These are phyloP conservation scores for Tephrocybe sp. DNA, from an alignment of 768 basidiomycete genomes.

Conservation along the genomic window DNA sequence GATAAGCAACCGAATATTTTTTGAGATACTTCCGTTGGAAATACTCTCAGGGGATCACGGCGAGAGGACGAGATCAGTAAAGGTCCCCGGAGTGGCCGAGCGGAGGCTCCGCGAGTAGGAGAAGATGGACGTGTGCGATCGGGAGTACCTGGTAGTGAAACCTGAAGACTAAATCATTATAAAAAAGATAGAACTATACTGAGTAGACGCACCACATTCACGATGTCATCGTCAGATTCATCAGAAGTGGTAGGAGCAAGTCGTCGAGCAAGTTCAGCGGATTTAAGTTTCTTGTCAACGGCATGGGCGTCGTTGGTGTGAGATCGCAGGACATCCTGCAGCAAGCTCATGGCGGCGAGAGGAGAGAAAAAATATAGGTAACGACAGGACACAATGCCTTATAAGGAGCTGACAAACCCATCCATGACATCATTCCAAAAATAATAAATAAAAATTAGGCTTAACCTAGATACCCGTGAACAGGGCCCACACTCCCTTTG, in stretches of 20 bases:
- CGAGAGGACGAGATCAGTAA: slow-evolving; percentile 38
- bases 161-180: slow-evolving; percentile 35
- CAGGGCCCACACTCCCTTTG: slow-evolving; percentile 80
- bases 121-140: slow-evolving; percentile 63
- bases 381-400: not conserved
- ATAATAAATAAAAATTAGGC: not conserved
- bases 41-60: slow-evolving; percentile 62
- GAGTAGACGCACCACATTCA: slow-evolving; percentile 61
- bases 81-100: slow-evolving; percentile 49
- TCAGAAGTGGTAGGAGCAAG: slow-evolving; percentile 28
- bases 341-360: slow-evolving; percentile 54
- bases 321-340: slow-evolving; percentile 69
- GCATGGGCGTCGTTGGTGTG: slow-evolving; percentile 33
- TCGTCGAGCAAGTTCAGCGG: slow-evolving; percentile 23
- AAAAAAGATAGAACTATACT: slow-evolving; percentile 3
- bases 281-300: slow-evolving; percentile 35
- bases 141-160: slow-evolving; percentile 70
- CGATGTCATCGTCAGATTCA: slow-evolving; percentile 69
- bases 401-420: slow-evolving; percentile 28
- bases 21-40: slow-evolving; percentile 84
- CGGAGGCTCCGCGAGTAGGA: slow-evolving; percentile 46
- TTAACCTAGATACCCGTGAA: slow-evolving; percentile 64
- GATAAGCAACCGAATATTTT: slow-evolving; percentile 67
- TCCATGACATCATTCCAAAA: slow-evolving; percentile 22
- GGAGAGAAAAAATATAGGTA: not conserved